phyloP scores from a whole-genome alignment of 1,139 yeast species.

The Kurtzmaniella quercitrusa region DNA sequence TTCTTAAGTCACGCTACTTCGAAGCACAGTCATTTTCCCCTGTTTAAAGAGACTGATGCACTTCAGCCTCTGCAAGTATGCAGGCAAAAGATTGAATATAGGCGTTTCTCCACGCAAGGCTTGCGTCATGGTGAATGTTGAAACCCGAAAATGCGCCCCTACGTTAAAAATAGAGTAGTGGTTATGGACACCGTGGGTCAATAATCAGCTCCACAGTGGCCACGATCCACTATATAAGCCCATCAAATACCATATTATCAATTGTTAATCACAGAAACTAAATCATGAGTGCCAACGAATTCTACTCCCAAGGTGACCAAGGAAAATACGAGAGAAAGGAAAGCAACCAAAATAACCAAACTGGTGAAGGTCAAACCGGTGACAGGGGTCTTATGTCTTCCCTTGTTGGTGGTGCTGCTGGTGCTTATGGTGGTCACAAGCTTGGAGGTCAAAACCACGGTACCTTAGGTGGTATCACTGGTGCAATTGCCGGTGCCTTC shows the following conservation, averaged over 20 bases:
- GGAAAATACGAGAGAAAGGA: slow-evolving; percentile 26
- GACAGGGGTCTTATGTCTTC: slow-evolving; percentile 57
- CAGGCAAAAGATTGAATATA: neutral
- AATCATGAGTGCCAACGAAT: slow-evolving; percentile 45
- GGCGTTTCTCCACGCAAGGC: neutral
- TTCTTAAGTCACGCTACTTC: neutral
- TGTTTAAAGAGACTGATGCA: neutral
- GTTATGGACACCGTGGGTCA: neutral
- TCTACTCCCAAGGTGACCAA: slow-evolving; percentile 47
- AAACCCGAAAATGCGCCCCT: neutral
- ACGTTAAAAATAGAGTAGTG: neutral
- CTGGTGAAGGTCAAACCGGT: slow-evolving; percentile 28
- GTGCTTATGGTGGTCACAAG: slow-evolving; percentile 49
- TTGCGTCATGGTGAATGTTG: neutral
- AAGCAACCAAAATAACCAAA: slow-evolving; percentile 13
- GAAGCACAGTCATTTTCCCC: neutral
- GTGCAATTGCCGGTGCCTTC: slow-evolving; percentile 60
- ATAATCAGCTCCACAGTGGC: neutral
- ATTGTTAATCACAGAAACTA: neutral
- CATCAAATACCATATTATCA: neutral
- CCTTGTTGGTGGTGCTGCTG: slow-evolving; percentile 57
- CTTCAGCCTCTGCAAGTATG: neutral
- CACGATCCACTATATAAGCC: neutral
- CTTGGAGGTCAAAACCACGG: slow-evolving; percentile 39
- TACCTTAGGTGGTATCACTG: slow-evolving; percentile 49